Evolutionary conservation across 2,329 filamentous ascomycete species (phyloP).

Genomic region (Talaromyces sp.): DNA sequence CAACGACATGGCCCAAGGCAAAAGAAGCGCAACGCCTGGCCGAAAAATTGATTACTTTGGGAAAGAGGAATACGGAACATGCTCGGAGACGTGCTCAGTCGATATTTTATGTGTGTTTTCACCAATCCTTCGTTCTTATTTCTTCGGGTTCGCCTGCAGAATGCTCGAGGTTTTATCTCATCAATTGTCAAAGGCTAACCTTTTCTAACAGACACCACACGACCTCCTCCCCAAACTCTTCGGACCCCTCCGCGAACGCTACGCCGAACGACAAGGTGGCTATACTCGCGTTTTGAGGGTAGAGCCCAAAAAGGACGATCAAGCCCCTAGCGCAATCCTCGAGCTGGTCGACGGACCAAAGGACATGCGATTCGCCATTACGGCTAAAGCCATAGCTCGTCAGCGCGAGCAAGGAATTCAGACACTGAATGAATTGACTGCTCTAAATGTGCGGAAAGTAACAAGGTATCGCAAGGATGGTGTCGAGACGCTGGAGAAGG

Average conservation of each 20-base stretch:
- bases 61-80: conserved; percentile 87
- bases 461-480: conserved; percentile 69
- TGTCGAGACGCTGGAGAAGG: conserved; percentile 61
- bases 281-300: conserved; percentile 94
- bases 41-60: conserved; percentile 90
- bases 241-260: conserved; percentile 74
- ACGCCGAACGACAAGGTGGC: conserved; percentile 74
- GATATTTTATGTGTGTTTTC: conserved; percentile 71
- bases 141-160: not conserved
- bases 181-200: not conserved
- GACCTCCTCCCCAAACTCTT: conserved; percentile 76
- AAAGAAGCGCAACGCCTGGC: conserved; percentile 94
- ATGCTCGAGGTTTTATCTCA: not conserved
- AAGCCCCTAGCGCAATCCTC: conserved; percentile 84
- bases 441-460: conserved; percentile 77
- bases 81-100: conserved; percentile 69
- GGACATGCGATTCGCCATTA: conserved; percentile 93
- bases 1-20: conserved; percentile 92
- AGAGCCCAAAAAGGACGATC: conserved; percentile 82
- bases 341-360: conserved; percentile 92
- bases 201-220: conserved; percentile 36
- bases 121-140: not conserved
- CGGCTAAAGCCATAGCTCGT: conserved; percentile 75
- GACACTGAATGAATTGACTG: conserved; percentile 66
- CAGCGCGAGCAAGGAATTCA: conserved; percentile 52